phyloP scores from a whole-genome alignment of 2,329 filamentous ascomycete genomes.

The Apiospora phragmitis region DNA sequence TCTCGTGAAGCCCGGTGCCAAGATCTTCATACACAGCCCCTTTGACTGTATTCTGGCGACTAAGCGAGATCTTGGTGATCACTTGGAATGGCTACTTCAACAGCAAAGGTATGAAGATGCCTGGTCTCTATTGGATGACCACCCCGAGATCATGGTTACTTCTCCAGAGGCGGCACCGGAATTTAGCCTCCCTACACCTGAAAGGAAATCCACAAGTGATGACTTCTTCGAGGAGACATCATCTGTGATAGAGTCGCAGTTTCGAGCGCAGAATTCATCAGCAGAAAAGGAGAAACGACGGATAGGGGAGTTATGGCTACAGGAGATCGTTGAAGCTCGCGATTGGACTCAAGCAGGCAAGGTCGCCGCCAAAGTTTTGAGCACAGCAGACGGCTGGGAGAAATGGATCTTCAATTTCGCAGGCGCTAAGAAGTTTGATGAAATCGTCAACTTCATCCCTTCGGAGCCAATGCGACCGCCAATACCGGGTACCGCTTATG shows the following conservation, averaged over 20 bases:
- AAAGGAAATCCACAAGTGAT: slow-evolving; percentile 44
- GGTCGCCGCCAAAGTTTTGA: slow-evolving; percentile 80
- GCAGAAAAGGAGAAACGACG: slow-evolving; percentile 85
- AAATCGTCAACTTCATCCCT: slow-evolving; percentile 84
- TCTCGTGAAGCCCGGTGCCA: slow-evolving; percentile 54
- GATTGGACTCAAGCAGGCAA: slow-evolving; percentile 79
- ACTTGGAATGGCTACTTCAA: slow-evolving; percentile 82
- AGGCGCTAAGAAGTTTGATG: slow-evolving; percentile 81
- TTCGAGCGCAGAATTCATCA: slow-evolving; percentile 59
- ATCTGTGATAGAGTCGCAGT: slow-evolving; percentile 62
- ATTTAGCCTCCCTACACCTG: slow-evolving; percentile 41
- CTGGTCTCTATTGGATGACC: slow-evolving; percentile 85
- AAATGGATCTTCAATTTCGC: slow-evolving; percentile 95
- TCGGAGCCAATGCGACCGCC: slow-evolving; percentile 74
- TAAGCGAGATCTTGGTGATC: slow-evolving; percentile 82
- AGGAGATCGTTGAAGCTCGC: slow-evolving; percentile 73
- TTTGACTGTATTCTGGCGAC: slow-evolving; percentile 95
- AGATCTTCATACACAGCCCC: slow-evolving; percentile 94
- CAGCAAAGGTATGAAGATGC: slow-evolving; percentile 79
- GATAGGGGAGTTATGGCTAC: slow-evolving; percentile 91
- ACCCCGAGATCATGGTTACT: slow-evolving; percentile 69
- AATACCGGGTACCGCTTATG: slow-evolving; percentile 80
- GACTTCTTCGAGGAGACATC: slow-evolving; percentile 77
- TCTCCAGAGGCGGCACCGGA: slow-evolving; percentile 37
- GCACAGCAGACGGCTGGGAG: slow-evolving; percentile 82